These are phyloP conservation scores for Linanthus parryae DNA, from an alignment of 148 eudicot genomes.

Conservation along the genomic window DNA sequence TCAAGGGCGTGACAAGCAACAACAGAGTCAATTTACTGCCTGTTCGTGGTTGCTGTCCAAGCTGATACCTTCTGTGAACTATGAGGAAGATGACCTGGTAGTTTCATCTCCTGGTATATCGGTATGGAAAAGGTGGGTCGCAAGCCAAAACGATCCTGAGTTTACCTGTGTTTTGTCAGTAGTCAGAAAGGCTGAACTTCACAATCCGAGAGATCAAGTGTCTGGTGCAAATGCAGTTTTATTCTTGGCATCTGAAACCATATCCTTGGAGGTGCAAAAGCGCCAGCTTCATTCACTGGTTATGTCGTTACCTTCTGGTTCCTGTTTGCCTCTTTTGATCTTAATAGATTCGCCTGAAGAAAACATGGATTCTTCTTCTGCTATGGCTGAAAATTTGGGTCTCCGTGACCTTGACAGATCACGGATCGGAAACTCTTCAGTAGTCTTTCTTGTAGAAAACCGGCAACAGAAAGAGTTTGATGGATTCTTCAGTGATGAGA, in stretches of 20 bases:
- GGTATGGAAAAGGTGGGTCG: constrained; percentile 76
- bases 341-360: constrained; percentile 31
- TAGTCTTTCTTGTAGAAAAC: constrained; percentile 36
- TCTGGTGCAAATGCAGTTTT: constrained; percentile 60
- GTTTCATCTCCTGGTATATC: constrained; percentile 60
- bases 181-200: constrained; percentile 32
- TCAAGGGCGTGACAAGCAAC: constrained; percentile 7
- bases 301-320: constrained; percentile 48
- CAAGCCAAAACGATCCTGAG: constrained; percentile 23
- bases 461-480: constrained; percentile 25
- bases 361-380: constrained; percentile 21
- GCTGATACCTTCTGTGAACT: constrained; percentile 49
- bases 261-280: constrained; percentile 61
- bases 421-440: constrained; percentile 28
- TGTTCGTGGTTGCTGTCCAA: constrained; percentile 69
- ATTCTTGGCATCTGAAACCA: constrained; percentile 51
- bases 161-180: constrained; percentile 63
- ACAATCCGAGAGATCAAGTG: constrained; percentile 29
- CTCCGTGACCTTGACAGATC: constrained; percentile 62
- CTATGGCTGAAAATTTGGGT: constrained; percentile 40
- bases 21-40: constrained; percentile 19
- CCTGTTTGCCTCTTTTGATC: constrained; percentile 68
- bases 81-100: constrained; percentile 33
- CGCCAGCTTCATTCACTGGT: constrained; percentile 50
- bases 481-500: constrained; percentile 68